Conservation (phyloP, 352 stramenopile genomes). For the Globisporangium carolinianum region DNA sequence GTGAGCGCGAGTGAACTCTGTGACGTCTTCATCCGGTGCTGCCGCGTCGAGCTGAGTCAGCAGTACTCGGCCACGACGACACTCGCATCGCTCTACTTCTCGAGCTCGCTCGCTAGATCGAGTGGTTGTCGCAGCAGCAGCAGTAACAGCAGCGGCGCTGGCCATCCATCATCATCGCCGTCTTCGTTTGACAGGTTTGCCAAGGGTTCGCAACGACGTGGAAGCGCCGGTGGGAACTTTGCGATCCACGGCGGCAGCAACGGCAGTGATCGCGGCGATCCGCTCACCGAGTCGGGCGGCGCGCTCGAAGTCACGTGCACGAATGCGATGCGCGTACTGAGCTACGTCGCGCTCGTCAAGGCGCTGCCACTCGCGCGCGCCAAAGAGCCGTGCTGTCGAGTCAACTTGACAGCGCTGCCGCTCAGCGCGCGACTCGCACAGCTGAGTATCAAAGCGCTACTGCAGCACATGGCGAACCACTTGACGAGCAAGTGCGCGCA, state of each 20-base stretch:
- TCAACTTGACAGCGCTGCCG: constrained; percentile 2
- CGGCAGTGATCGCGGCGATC: neutral
- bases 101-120: neutral
- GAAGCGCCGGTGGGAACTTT: constrained; percentile 7
- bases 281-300: constrained; percentile 1
- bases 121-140: neutral
- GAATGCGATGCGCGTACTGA: constrained; percentile 12
- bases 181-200: neutral
- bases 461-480: constrained; percentile 48
- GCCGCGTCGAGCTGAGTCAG: constrained; percentile 19
- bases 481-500: constrained; percentile 17
- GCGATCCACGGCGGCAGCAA: constrained; percentile 6
- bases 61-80: constrained; percentile 14
- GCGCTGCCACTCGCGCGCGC: constrained; percentile 25
- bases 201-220: constrained; percentile 1
- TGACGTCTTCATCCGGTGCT: constrained; percentile 53
- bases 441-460: constrained; percentile 38
- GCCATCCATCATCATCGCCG: neutral
- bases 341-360: constrained; percentile 22
- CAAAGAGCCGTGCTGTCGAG: constrained; percentile 14
- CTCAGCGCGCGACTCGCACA: constrained; percentile 24
- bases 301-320: constrained; percentile 12
- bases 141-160: neutral
- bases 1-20: constrained; percentile 38
- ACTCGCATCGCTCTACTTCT: constrained; percentile 13